Base-by-base conservation (phyloP, 208 protist species). In the Crithidia brevicula region DNA sequence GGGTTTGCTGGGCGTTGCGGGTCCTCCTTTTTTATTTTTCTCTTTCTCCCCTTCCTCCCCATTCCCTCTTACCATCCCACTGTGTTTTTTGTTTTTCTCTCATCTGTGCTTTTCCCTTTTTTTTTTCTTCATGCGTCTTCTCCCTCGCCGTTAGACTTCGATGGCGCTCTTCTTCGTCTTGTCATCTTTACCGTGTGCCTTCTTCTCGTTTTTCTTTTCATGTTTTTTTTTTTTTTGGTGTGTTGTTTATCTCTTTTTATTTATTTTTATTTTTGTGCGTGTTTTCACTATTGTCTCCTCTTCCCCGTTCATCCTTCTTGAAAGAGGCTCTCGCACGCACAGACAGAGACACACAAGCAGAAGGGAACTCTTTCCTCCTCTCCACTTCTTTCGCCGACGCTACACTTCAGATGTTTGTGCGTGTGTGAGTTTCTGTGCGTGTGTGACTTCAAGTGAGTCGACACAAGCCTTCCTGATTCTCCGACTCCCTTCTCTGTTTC, bases 1-100 rank as follows among this genome's bases (percentile, higher is more conserved):
- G n/a, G n/a, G n/a, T n/a, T n/a, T n/a, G n/a, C n/a, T n/a, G n/a
- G n/a, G n/a, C n/a, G n/a, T n/a, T n/a, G n/a, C n/a, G n/a, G n/a
- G n/a, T n/a, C n/a, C n/a, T n/a, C n/a, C 38, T 34, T 56, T 69
- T 4, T 56, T 60, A 53, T 68, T 38, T 63, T 64, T 40, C 64
- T 30, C 49, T 10, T 65, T 72, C 22, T 56, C 33, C 15, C n/a
- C 40, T 40, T 51, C 22, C 36, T 54, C 23, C 28, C 40, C 33
- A 36, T 53, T 70, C 22, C 45, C 33, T 40, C 6, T 43, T 58
- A 36, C 46, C 2, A 47, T 20, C 11, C 11, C 34, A 27, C 36
- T 58, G 2, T 30, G 22, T 45, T 43, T 34, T 50, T 4, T 3
- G 5, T 62, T 54, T 33, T 38, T 42, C 11, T 51, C 31, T 3